A percentile compares a stretch with the other conserved stretches of the same genome.
These are phyloP conservation scores for Gymnopus androsaceus DNA, from an alignment of 1,284 basidiomycete genomes.

Conservation along the genomic window DNA sequence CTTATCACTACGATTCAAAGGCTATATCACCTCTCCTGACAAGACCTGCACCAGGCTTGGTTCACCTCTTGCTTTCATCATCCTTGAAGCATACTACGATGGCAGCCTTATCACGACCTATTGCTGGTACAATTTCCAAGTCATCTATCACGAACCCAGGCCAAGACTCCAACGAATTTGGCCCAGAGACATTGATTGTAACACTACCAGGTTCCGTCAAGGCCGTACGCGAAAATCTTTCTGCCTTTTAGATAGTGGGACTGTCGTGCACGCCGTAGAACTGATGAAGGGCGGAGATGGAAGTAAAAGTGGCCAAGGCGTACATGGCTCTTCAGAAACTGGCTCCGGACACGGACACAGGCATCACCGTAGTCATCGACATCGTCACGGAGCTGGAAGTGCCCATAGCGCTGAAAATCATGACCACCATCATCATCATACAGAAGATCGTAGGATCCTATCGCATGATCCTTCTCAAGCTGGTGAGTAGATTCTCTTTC, in stretches of 20 bases:
- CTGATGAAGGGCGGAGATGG: conserved; percentile 75
- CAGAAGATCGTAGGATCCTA: conserved; percentile 56
- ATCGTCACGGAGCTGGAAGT: conserved; percentile 28
- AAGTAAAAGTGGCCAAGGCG: conserved; percentile 28
- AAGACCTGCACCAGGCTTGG: conserved; percentile 76
- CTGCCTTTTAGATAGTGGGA: conserved; percentile 56
- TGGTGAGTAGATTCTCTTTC: conserved; percentile 44
- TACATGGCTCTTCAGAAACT: conserved; percentile 51
- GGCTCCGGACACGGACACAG: conserved; percentile 23
- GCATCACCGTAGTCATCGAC: conserved; percentile 34
- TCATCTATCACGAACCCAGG: not conserved
- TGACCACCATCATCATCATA: conserved; percentile 36
- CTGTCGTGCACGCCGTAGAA: conserved; percentile 74
- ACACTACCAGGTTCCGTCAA: conserved; percentile 85
- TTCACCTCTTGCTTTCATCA: conserved; percentile 69
- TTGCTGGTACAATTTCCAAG: conserved; percentile 67
- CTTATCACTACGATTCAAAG: conserved; percentile 45
- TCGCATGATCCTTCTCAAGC: conserved; percentile 70
- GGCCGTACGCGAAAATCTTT: conserved; percentile 79
- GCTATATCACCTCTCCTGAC: conserved; percentile 73
- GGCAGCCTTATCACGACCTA: conserved; percentile 79
- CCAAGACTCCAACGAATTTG: not conserved
- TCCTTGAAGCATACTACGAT: conserved; percentile 78
- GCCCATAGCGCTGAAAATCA: too few relatives aligned
- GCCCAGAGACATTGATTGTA: conserved; percentile 63